phyloP scores from a whole-genome alignment of 257 asterid species.

The Perilla frutescens region DNA sequence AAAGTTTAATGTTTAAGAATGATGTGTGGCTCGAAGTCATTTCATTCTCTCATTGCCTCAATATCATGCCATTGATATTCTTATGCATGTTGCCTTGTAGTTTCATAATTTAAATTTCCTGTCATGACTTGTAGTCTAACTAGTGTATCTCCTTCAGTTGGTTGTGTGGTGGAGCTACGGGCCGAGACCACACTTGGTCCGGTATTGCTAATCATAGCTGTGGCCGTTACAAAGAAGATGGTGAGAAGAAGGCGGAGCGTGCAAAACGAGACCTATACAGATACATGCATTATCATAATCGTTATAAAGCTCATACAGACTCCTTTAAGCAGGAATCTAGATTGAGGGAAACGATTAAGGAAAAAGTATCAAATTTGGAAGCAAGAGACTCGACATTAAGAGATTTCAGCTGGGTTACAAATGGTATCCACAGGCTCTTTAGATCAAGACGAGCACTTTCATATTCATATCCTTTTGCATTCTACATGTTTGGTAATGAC shows the following conservation, averaged over 20 bases:
- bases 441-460: constrained; percentile 88
- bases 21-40: too few relatives aligned
- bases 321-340: constrained; percentile 81
- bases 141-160: constrained; percentile 57
- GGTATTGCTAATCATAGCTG: constrained; percentile 77
- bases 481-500: constrained; percentile 90
- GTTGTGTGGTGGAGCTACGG: constrained; percentile 96
- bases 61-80: background rate
- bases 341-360: constrained; percentile 66
- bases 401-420: constrained; percentile 86
- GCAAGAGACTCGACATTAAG: constrained; percentile 59
- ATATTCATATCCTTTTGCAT: constrained; percentile 89
- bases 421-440: constrained; percentile 82
- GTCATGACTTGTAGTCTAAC: constrained; percentile 27
- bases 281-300: constrained; percentile 87
- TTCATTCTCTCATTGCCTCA: too few relatives aligned
- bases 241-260: constrained; percentile 60
- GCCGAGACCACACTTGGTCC: constrained; percentile 83
- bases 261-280: constrained; percentile 83
- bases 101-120: constrained; percentile 10
- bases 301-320: constrained; percentile 86
- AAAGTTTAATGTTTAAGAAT: too few relatives aligned
- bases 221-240: constrained; percentile 83
- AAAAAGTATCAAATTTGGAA: constrained; percentile 65
- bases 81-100: constrained; percentile 3